Evolutionary conservation across 345 rosid genomes (phyloP).

Genomic region (Eutrema japonicum): DNA sequence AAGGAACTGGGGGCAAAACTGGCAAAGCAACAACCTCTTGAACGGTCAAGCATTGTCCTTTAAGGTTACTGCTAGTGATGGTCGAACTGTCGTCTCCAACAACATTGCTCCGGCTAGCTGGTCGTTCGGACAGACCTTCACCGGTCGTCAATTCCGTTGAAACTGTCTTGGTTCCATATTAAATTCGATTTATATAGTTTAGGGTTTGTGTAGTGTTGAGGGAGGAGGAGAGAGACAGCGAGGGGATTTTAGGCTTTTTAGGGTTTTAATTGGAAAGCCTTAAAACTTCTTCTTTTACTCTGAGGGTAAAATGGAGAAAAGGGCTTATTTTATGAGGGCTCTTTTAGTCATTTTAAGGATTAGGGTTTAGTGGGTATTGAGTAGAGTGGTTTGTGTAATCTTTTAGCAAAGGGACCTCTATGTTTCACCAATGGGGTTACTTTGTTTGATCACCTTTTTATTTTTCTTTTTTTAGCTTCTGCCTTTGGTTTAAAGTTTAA

Average conservation of each 20-base stretch:
- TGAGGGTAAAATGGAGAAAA: constrained; percentile 28
- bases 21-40: constrained; percentile 57
- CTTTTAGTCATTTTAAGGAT: constrained; percentile 38
- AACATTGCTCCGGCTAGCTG: constrained; percentile 53
- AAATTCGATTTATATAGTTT: constrained; percentile 13
- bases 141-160: constrained; percentile 51
- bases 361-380: constrained; percentile 36
- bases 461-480: constrained; percentile 3
- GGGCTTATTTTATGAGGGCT: constrained; percentile 38
- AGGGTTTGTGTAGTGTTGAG: constrained; percentile 34
- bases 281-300: neutral
- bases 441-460: constrained; percentile 34
- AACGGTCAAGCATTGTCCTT: constrained; percentile 61
- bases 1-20: constrained; percentile 69
- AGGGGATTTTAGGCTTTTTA: constrained; percentile 34
- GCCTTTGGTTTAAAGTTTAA: constrained; percentile 30
- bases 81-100: constrained; percentile 48
- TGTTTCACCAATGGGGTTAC: constrained; percentile 31
- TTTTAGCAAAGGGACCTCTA: constrained; percentile 37
- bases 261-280: constrained; percentile 41
- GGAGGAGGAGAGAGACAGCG: neutral
- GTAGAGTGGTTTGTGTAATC: constrained; percentile 33
- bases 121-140: constrained; percentile 62
- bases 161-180: neutral
- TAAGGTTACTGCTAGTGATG: constrained; percentile 55